Percentiles rank a stretch among this genome's conserved stretches.
These are phyloP conservation scores for Melaleuca quinquenervia DNA, from an alignment of 345 rosid genomes.

Conservation along the genomic window DNA sequence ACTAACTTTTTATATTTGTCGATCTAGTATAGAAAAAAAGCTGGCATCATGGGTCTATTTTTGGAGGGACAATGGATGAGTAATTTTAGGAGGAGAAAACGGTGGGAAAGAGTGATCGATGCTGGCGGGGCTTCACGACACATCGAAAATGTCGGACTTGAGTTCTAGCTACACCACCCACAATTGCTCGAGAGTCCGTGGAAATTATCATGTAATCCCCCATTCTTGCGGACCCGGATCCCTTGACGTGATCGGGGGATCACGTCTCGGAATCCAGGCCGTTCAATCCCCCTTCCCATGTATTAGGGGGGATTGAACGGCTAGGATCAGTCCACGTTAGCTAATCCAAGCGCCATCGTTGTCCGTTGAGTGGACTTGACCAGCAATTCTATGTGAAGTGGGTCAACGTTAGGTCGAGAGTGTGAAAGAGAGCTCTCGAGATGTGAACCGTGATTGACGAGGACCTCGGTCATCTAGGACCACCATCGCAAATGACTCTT, in stretches of 20 bases:
- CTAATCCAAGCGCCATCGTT: too few species aligned
- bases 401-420: fast-evolving
- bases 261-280: too few species aligned
- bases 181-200: too few species aligned
- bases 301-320: too few species aligned
- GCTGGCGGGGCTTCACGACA: neutral
- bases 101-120: neutral
- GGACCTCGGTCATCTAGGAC: too few species aligned
- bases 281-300: too few species aligned
- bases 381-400: neutral
- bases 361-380: fast-evolving
- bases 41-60: fast-evolving
- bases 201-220: neutral
- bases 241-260: too few species aligned
- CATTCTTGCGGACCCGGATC: too few species aligned
- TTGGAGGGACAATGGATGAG: neutral
- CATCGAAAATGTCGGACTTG: fast-evolving
- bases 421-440: too few species aligned
- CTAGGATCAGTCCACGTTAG: too few species aligned
- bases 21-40: fast-evolving
- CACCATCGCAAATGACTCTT: neutral
- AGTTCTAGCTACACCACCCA: neutral
- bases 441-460: too few species aligned
- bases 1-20: fast-evolving
- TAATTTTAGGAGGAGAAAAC: neutral